Evolutionary conservation across 352 stramenopile genomes (phyloP), one percentile per base, ranked within the genome.

Genomic region (Nothophytophthora sp.): DNA sequence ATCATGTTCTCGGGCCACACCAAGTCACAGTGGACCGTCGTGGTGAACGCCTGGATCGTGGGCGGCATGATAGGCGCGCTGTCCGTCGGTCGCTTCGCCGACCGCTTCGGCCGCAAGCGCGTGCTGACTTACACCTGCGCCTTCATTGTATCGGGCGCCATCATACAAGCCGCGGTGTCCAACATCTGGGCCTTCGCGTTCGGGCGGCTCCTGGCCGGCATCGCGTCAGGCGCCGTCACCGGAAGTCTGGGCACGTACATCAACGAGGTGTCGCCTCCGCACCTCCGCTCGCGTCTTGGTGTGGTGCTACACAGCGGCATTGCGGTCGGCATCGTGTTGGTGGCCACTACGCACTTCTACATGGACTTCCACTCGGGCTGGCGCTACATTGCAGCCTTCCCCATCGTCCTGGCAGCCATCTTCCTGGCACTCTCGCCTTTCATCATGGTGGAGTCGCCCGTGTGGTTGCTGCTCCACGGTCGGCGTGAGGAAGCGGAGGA

Each of bases 311-410:
- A 79, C 27, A 41, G 60, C 8, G 55, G 47, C 13, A 69, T 79
- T 19, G 64, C 67, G 11, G 22, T 71, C 9, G 71, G 71, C 4
- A 60, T 77, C 15, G 47, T 82, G 11, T 30, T 72, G 8, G 68
- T 82, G 20, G 63, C 47, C 9, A 67, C 44, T 2, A 66, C 67
- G 2, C 58, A 79, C 60, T 87, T 77, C 50, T 82, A 75, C 53
- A 19, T 65, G 19, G 37, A 70, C 37, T 73, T 73, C 10, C 34
- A 64, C 24, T 47, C 55, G 19, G 75, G 67, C 16, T 88, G 70
- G 70, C 67, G 75, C 2, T 67, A 73, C 38, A 75, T 79, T 32
- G 77, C 70, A 5, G 77, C 50, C 4, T 81, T 86, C 40, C 77
- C 69, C 2, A 73, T 82, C 23, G 55, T 80, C n/a, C 48, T 88